Evolutionary conservation across 768 basidiomycete species (phyloP), one percentile per base, ranked within the genome.

Genomic region (Boletus pseudo-olivaceus): DNA sequence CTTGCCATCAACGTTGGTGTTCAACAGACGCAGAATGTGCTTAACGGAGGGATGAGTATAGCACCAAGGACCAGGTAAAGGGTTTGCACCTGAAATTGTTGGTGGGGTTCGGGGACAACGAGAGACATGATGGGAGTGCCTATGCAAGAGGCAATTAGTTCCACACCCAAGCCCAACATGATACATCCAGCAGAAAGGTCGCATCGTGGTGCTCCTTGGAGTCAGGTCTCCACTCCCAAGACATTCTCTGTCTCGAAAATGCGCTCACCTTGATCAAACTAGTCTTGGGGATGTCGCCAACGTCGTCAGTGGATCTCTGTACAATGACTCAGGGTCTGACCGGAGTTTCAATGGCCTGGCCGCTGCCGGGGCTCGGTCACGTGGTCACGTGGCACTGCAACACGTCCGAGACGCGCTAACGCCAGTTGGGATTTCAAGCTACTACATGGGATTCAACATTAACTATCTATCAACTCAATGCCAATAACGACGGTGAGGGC

Each of bases 1-100:
- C 73, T 96, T 95, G 64, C 97, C 97, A 75, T 98, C 96, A 63
- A 99, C 97, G 80, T 98, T 98, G 73, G 97, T 98, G 83, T 98
- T 98, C 65, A 97, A 81, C 42, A 99, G 85, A 89, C 97, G 97
- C 57, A 99, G 78, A 75, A 99, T 99, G 85, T 98, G 97, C 93
- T 98, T 68, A 38, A 65, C 33, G 19, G 34, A 20, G 40, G 14
- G 33, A 32, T 62, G 53, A 53, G 60, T 47, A 37, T 32, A 37
- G 19, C 33, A 23, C 26, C 47, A 20, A 29, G 14, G 12, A 17
- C 17, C 23, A 43, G 42, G 19, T 10, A 20, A 17, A 32, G 27
- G 14, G 39, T 23, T 68, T 77, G 58, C 60, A 91, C 93, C 81
- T 94, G 93, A 78, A 96, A 96, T 78, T 95, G 93, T 69, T 90